Evolutionary conservation across 306 rosid genomes (phyloP).

Genomic region (Medicago ruthenica): DNA sequence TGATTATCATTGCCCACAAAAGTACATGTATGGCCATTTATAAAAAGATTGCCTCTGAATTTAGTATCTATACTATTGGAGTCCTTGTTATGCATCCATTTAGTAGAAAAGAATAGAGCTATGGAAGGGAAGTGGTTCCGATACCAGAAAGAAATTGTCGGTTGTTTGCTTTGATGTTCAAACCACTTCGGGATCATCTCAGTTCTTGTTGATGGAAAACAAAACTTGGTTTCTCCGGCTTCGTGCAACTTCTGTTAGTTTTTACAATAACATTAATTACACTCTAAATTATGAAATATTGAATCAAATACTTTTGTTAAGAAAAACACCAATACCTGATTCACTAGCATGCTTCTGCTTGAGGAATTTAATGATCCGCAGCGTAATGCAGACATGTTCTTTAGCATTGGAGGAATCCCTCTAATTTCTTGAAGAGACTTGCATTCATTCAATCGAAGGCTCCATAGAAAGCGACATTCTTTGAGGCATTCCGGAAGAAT

Average conservation of each 20-base stretch:
- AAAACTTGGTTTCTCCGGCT: too few species aligned
- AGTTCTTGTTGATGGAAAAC: not conserved
- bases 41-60: not conserved
- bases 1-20: not conserved
- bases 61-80: too few species aligned
- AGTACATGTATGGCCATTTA: not conserved
- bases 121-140: not conserved
- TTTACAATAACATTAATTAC: too few species aligned
- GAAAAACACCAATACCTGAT: not conserved
- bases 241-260: too few species aligned
- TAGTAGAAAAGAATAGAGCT: not conserved
- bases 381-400: not conserved
- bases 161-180: not conserved
- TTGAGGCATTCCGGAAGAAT: not conserved
- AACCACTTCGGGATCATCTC: slow-evolving; percentile 19
- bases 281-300: not conserved
- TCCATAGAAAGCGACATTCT: not conserved
- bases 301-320: not conserved
- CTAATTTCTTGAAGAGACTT: slow-evolving; percentile 2
- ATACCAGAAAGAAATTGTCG: slow-evolving; percentile 24
- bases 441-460: not conserved
- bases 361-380: slow-evolving; percentile 26
- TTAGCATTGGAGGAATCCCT: slow-evolving; percentile 13
- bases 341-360: slow-evolving; percentile 10
- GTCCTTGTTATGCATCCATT: not conserved